phyloP scores from a whole-genome alignment of 345 rosid species.

The Anacardium occidentale region DNA sequence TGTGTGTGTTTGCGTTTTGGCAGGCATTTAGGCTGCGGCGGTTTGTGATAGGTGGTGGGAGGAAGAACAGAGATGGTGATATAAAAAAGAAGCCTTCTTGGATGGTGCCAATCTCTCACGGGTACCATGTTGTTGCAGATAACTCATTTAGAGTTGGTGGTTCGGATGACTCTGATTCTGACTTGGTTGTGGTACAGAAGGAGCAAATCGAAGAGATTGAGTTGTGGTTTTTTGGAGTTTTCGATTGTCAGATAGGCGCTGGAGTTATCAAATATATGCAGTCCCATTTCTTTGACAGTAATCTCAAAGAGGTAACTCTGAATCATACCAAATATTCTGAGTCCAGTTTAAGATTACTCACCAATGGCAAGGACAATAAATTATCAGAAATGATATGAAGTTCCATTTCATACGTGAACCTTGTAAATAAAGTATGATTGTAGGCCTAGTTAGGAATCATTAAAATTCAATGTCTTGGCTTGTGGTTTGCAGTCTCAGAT shows the following conservation, averaged over 20 bases:
- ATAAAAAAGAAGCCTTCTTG: constrained; percentile 49
- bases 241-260: constrained; percentile 45
- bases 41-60: constrained; percentile 31
- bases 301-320: constrained; percentile 38
- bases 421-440: not conserved
- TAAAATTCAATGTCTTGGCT: not conserved
- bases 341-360: not conserved
- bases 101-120: constrained; percentile 65
- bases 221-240: constrained; percentile 70
- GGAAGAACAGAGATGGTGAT: constrained; percentile 29
- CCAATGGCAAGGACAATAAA: not conserved
- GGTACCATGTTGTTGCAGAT: constrained; percentile 51
- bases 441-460: not conserved
- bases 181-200: constrained; percentile 53
- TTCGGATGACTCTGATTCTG: constrained; percentile 26
- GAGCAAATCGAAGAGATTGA: constrained; percentile 59
- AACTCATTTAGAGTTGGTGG: constrained; percentile 19
- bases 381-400: not conserved
- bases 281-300: constrained; percentile 53
- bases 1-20: not conserved
- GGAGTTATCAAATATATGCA: constrained; percentile 53
- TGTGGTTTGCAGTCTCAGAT: constrained; percentile 41
- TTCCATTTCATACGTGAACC: too few relatives aligned
- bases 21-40: constrained; percentile 52
- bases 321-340: not conserved